Evolutionary conservation across 2,329 filamentous ascomycete genomes (phyloP).

Genomic region (Berkeleyomyces basicola): DNA sequence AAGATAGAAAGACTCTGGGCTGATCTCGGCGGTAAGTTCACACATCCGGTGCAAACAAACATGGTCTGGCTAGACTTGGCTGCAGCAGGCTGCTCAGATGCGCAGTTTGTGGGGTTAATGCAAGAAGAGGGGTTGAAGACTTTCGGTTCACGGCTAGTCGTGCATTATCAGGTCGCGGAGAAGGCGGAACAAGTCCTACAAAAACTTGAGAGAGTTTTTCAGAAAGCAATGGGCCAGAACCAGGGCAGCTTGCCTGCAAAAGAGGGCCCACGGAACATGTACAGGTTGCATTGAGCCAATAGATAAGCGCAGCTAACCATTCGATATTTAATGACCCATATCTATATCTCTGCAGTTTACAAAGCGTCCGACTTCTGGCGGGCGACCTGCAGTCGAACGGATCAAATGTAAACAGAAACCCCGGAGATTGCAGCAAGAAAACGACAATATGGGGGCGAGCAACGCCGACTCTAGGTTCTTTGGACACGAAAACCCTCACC

Average conservation of each 20-base stretch:
- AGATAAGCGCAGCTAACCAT: not conserved
- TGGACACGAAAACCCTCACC: too few relatives aligned
- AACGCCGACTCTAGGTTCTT: too few relatives aligned
- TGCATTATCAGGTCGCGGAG: conserved; percentile 45
- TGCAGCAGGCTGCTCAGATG: conserved; percentile 31
- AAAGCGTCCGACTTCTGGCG: too few relatives aligned
- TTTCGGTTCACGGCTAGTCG: conserved; percentile 27
- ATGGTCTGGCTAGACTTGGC: conserved; percentile 76
- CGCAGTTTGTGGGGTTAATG: conserved; percentile 25
- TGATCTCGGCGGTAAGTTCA: conserved; percentile 48
- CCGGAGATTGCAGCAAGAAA: too few relatives aligned
- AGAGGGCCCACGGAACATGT: conserved; percentile 14
- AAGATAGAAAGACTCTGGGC: conserved; percentile 55
- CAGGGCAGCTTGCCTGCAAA: not conserved
- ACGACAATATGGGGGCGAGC: too few relatives aligned
- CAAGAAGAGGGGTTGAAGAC: conserved; percentile 28
- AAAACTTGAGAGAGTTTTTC: conserved; percentile 39
- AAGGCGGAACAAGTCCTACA: conserved; percentile 41
- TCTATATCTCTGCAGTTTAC: not conserved
- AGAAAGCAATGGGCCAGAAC: conserved; percentile 20
- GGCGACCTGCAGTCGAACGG: too few relatives aligned
- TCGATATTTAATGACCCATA: not conserved
- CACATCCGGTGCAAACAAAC: conserved; percentile 66
- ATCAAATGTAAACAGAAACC: too few relatives aligned
- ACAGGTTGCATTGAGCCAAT: not conserved